Conservation (phyloP, 169 alveolate genomes). For the Condylostoma magnum region DNA sequence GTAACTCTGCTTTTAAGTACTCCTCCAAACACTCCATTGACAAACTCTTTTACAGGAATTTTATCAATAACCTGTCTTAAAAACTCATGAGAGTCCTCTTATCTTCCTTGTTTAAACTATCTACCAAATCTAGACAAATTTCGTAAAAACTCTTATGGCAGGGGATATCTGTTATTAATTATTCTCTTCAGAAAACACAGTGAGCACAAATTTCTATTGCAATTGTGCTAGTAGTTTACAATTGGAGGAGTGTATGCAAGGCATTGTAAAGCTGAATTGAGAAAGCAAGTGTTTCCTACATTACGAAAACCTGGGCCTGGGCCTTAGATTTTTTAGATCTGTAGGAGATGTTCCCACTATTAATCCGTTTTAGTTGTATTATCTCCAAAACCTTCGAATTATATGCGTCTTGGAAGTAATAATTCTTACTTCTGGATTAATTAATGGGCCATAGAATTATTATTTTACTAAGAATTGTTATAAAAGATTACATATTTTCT, state of each 20-base stretch:
- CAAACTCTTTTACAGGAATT: constrained; percentile 10
- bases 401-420: constrained; percentile 25
- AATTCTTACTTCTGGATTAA: too few species aligned
- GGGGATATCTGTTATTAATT: neutral
- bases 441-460: too few species aligned
- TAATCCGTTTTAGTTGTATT: neutral
- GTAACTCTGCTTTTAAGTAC: constrained; percentile 20
- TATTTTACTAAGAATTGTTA: too few species aligned
- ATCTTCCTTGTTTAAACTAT: constrained; percentile 19
- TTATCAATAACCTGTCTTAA: neutral
- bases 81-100: constrained; percentile 29
- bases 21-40: constrained; percentile 17
- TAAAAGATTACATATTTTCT: too few species aligned
- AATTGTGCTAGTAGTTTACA: constrained; percentile 1
- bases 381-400: neutral
- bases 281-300: constrained; percentile 62
- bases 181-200: constrained; percentile 19
- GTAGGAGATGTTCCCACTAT: neutral
- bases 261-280: constrained; percentile 58
- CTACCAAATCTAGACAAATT: constrained; percentile 12
- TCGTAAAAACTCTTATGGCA: constrained; percentile 12
- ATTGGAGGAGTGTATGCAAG: constrained; percentile 43
- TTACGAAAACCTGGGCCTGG: constrained; percentile 31
- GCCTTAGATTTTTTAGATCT: neutral
- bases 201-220: constrained; percentile 7